These are phyloP conservation scores for Russula ochroleuca DNA, from an alignment of 768 basidiomycete genomes.

Conservation along the genomic window DNA sequence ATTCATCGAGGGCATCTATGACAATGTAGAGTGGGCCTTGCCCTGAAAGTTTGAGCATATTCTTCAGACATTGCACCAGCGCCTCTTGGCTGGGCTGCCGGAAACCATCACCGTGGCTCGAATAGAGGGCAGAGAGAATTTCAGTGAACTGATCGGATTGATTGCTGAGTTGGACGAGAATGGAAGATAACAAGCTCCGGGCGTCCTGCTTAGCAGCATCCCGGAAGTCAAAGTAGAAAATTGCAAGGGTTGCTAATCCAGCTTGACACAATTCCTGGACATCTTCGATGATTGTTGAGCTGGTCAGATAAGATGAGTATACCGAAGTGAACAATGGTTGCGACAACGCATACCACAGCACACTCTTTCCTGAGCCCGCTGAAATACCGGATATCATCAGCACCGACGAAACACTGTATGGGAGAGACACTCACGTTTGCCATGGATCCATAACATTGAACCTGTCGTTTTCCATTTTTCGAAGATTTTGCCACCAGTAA, in stretches of 20 bases:
- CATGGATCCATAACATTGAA: constrained; percentile 1
- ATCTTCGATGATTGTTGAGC: background rate
- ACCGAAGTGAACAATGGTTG: too few relatives aligned
- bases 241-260: background rate
- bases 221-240: constrained; percentile 4
- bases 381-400: background rate
- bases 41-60: background rate
- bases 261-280: background rate
- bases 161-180: background rate
- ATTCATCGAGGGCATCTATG: constrained; percentile 1
- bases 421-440: background rate
- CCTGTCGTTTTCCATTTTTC: background rate
- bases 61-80: constrained; percentile 2
- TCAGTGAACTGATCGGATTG: background rate
- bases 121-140: constrained; percentile 4
- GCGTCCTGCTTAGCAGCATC: background rate
- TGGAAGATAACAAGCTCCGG: background rate
- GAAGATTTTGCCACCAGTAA: background rate
- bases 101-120: background rate
- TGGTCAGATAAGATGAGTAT: background rate
- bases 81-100: background rate
- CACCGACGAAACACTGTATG: too few relatives aligned
- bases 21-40: background rate
- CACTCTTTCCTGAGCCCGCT: constrained; percentile 9
- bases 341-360: background rate